A percentile compares a stretch with the other conserved stretches of the same genome.
Conservation (phyloP, 2,329 filamentous ascomycete genomes). For the Fusarium pseudocircinatum region DNA sequence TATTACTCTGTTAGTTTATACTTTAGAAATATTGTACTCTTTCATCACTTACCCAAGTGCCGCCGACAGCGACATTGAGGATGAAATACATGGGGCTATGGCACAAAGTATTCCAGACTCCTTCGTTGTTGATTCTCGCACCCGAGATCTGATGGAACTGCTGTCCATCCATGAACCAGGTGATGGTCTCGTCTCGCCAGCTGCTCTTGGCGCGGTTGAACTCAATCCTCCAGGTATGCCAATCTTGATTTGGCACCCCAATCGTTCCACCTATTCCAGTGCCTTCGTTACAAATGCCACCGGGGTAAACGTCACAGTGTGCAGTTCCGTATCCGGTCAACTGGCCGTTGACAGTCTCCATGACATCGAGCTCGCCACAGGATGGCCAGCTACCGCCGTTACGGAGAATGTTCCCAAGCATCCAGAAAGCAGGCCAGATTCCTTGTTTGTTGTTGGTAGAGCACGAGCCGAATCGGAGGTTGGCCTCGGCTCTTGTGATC, state of each 20-base stretch:
- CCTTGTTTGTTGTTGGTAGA: slow-evolving; percentile 53
- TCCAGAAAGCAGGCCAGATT: slow-evolving; percentile 47
- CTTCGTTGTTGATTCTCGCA: slow-evolving; percentile 53
- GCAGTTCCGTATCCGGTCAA: slow-evolving; percentile 31
- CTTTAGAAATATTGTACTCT: accelerated
- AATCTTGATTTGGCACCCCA: slow-evolving; percentile 42
- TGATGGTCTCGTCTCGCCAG: slow-evolving; percentile 59
- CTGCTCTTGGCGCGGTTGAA: slow-evolving; percentile 56
- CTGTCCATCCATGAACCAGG: slow-evolving; percentile 58
- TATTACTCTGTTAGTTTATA: slow-evolving; percentile 28
- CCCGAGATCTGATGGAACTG: slow-evolving; percentile 56
- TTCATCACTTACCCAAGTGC: slow-evolving; percentile 54
- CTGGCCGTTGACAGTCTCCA: slow-evolving; percentile 35
- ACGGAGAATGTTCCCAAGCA: slow-evolving; percentile 36
- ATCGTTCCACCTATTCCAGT: slow-evolving; percentile 51
- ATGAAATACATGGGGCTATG: slow-evolving; percentile 61
- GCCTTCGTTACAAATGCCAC: slow-evolving; percentile 60
- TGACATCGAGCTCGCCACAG: slow-evolving; percentile 34
- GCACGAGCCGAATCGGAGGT: slow-evolving; percentile 58
- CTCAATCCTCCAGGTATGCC: slow-evolving; percentile 59
- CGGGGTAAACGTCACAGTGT: slow-evolving; percentile 42
- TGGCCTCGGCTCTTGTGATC: slow-evolving; percentile 54
- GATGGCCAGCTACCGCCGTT: slow-evolving; percentile 37
- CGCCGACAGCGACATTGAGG: slow-evolving; percentile 63
- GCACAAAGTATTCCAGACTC: slow-evolving; percentile 57